A percentile compares a stretch with the other conserved stretches of the same genome.
Evolutionary conservation across 2,329 filamentous ascomycete genomes (phyloP).

Genomic region (Apiospora koreana): DNA sequence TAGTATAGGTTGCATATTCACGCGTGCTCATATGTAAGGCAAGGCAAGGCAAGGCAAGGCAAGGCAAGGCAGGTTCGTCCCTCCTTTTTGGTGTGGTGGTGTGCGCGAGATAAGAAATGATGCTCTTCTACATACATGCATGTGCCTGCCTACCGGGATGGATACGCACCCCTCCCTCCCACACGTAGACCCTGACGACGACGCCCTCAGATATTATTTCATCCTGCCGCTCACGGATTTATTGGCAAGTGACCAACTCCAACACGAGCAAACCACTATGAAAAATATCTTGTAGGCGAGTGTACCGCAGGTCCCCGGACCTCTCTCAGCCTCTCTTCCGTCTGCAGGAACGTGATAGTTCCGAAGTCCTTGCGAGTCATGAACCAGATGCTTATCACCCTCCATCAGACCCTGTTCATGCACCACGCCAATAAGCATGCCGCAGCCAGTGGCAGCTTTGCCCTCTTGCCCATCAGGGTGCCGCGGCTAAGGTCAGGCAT

Average conservation of each 20-base stretch:
- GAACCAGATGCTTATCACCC: neutral
- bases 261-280: neutral
- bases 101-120: neutral
- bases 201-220: neutral
- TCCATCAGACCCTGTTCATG: neutral
- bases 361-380: neutral
- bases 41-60: neutral
- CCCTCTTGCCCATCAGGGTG: neutral
- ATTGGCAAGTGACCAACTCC: neutral
- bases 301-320: neutral
- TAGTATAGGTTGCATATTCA: neutral
- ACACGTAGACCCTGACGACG: neutral
- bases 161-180: neutral
- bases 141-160: neutral
- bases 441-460: neutral
- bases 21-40: neutral
- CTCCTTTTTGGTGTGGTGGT: neutral
- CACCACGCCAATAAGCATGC: neutral
- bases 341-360: constrained; percentile 8
- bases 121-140: neutral
- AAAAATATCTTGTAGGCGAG: neutral
- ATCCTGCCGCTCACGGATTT: neutral
- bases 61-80: neutral
- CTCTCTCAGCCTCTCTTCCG: neutral
- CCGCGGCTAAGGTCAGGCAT: neutral